Evolutionary conservation across 176 grass and related monocot species (phyloP), one percentile per base, ranked within the genome.

Genomic region (Eragrostis curvula): DNA sequence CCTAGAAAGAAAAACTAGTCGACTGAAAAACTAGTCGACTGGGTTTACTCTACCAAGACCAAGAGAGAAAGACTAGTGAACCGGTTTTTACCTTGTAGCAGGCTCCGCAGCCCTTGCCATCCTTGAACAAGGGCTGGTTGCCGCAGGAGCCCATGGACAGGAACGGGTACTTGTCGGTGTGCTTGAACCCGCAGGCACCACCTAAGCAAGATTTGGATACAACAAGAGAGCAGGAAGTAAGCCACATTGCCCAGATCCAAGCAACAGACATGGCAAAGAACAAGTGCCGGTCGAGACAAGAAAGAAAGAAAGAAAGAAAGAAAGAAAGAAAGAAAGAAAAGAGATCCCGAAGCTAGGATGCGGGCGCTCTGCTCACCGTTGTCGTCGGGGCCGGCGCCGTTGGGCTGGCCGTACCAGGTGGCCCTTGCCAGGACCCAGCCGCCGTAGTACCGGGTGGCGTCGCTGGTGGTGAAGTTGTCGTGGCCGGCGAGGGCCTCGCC

Each of bases 331-430:
- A 1, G 24, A 5, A 29, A 0, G 64, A 3, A 8, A 2, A 45
- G 5, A 29, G 18, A 66, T 23, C 67, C 24, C 17, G 51, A 32
- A 57, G 21, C 9, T 0, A 12, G 12, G 55, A 66, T 83, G 91
- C 9, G 46, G 42, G 24, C 14, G 39, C 45, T 6, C 6, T 5
- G 42, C 76, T 68, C 62, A 97, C 89, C 92, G 48, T 89, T 98
- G 86, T 95, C 96, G 74, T 91, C 86, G 10, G 90, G 87, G 36
- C 96, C 96, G 71, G 92, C 88, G 46, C 96, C 92, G 32, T 80
- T 85, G 14, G 96, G 92, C 77, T 87, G 80, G 28, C 96, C 96
- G 25, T 98, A 98, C 96, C 96, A 98, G 10, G 96, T 98, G 9
- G 93, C 96, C 20, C 90, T 87, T 30, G 83, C 96, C 12, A 40